phyloP scores from a whole-genome alignment of 176 grass and related monocot species.

The Rhynchospora pubera region DNA sequence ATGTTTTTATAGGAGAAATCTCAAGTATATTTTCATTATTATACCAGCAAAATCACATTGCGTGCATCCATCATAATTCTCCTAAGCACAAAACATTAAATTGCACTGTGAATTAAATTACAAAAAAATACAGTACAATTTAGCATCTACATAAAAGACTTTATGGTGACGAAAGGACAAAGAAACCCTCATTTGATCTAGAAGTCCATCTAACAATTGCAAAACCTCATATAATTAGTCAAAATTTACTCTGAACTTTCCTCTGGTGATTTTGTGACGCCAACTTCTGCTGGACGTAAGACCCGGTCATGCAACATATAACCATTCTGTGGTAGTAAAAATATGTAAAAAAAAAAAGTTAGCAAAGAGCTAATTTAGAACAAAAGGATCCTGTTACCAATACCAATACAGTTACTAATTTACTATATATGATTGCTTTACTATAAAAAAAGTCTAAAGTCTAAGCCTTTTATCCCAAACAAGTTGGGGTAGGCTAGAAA shows the following conservation, averaged over 20 bases:
- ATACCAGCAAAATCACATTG: neutral
- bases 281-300: constrained; percentile 38
- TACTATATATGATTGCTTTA: neutral
- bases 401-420: neutral
- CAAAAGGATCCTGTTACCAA: neutral
- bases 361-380: neutral
- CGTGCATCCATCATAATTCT: neutral
- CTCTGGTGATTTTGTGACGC: constrained; percentile 16
- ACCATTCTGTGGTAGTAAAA: constrained; percentile 15
- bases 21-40: neutral
- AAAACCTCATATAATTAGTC: neutral
- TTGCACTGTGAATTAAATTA: neutral
- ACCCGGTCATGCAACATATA: constrained; percentile 35
- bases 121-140: neutral
- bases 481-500: no score
- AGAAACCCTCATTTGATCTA: neutral
- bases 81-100: neutral
- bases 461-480: no score
- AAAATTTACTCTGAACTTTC: constrained; percentile 12
- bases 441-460: no score
- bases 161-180: neutral
- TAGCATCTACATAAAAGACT: neutral
- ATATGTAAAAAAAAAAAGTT: neutral
- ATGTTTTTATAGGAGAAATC: neutral
- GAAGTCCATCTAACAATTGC: neutral